Evolutionary conservation across 495 filamentous ascomycete species (phyloP), one percentile per base, ranked within the genome.

Genomic region (Cladorrhinum samala): DNA sequence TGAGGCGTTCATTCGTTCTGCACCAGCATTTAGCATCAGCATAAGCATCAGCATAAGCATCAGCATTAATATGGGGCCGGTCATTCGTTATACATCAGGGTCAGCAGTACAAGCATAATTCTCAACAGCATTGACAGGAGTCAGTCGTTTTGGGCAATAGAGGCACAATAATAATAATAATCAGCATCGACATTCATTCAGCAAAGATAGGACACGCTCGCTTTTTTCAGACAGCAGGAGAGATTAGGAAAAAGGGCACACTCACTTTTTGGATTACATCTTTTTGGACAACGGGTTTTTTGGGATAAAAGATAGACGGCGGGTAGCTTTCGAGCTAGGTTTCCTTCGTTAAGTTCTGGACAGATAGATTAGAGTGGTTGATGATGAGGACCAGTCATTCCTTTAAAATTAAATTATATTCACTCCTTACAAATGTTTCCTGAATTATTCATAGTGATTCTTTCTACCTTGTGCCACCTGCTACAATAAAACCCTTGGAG

Each of bases 331-430:
- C 14, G 11, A 23, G 24, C 43, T 56, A 42, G 49, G 47, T 40
- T 52, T 52, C 43, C 23, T 47, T 55, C 18, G 8, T 50, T 47
- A 40, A 6, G 36, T 24, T 21, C 30, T 21, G 17, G 27, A 38
- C 18, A 43, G 18, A 52, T 17, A 45, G 41, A 14, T 43, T 51
- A 33, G 53, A 47, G 37, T 51, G 42, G 54, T 45, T 41, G 54
- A 27, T 47, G 42, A 41, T 23, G 52, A 40, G 40, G 53, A 50
- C 27, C n/a, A 55, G 46, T 40, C 53, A 45, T 55, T 55, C 53
- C 30, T 55, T 55, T 7, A 30, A 24, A 49, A n/a, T n/a, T n/a
- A n/a, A n/a, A n/a, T n/a, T n/a, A n/a, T n/a, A n/a, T n/a, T n/a
- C n/a, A n/a, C n/a, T n/a, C n/a, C n/a, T n/a, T n/a, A n/a, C n/a